phyloP scores from a whole-genome alignment of 2,329 filamentous ascomycete genomes.

The Exophiala aquamarina region DNA sequence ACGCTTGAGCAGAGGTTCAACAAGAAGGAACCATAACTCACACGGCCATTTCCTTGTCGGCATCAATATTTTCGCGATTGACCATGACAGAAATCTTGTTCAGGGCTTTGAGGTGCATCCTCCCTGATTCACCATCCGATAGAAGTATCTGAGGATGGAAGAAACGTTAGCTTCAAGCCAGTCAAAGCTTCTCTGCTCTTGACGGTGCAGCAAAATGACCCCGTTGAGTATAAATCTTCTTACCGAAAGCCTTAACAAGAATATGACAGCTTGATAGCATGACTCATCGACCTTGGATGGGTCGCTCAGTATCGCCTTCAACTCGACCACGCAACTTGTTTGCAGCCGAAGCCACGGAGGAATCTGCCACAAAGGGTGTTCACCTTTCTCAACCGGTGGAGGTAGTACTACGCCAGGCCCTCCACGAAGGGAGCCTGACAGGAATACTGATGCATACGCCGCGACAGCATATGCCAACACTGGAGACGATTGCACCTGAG shows the following conservation, averaged over 20 bases:
- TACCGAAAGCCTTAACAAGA: constrained; percentile 22
- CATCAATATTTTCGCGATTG: background rate
- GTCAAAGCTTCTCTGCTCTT: too few relatives aligned
- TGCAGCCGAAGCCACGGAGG: constrained; percentile 22
- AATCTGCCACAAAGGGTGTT: constrained; percentile 12
- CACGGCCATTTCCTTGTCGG: constrained; percentile 20
- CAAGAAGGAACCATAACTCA: constrained; percentile 1
- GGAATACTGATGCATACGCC: constrained; percentile 17
- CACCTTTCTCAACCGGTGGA: constrained; percentile 10
- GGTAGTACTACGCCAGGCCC: constrained; percentile 22
- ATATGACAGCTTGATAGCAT: constrained; percentile 20
- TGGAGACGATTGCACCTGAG: constrained; percentile 19
- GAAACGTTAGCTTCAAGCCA: background rate
- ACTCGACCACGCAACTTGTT: constrained; percentile 16
- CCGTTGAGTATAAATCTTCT: too few relatives aligned
- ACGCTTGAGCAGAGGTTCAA: too few relatives aligned
- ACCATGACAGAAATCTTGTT: constrained; percentile 6
- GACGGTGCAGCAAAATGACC: too few relatives aligned
- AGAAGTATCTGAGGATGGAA: constrained; percentile 11
- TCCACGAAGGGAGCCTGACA: constrained; percentile 16
- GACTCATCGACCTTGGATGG: constrained; percentile 11
- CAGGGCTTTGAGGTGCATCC: constrained; percentile 20
- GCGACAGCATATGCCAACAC: constrained; percentile 19
- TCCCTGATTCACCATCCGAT: constrained; percentile 17
- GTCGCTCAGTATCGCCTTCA: constrained; percentile 14